Conservation (phyloP, 2,329 filamentous ascomycete species). For the Intubia oerlemansii region DNA sequence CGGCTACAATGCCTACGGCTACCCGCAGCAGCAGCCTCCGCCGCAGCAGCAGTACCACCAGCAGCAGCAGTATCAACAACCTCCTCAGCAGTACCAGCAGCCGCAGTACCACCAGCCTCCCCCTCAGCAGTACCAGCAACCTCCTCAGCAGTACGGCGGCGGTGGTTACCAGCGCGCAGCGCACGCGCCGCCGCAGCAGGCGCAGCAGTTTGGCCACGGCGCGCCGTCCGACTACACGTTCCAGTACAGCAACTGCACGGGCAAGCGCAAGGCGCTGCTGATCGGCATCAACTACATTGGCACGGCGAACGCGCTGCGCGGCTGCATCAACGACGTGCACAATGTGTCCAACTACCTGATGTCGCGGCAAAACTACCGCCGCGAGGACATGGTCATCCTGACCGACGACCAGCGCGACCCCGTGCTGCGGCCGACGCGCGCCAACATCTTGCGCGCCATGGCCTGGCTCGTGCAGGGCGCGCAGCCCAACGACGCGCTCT, state of each 20-base stretch:
- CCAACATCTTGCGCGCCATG: constrained; percentile 55
- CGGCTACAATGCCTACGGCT: no score
- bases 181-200: constrained; percentile 23
- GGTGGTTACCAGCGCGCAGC: constrained; percentile 7
- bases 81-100: constrained; percentile 1
- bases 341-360: constrained; percentile 55
- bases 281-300: constrained; percentile 71
- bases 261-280: constrained; percentile 49
- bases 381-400: constrained; percentile 61
- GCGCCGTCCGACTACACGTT: constrained; percentile 49
- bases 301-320: constrained; percentile 47
- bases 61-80: constrained; percentile 3
- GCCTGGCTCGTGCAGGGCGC: constrained; percentile 54
- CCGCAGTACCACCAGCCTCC: constrained; percentile 1
- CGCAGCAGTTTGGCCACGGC: constrained; percentile 43
- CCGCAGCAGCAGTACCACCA: constrained; percentile 7
- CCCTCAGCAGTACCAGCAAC: constrained; percentile 6
- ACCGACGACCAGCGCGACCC: constrained; percentile 55
- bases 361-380: constrained; percentile 45
- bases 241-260: constrained; percentile 57
- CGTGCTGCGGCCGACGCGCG: constrained; percentile 51
- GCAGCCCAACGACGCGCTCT: constrained; percentile 52
- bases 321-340: constrained; percentile 65
- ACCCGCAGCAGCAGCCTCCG: constrained; percentile 16
- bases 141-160: constrained; percentile 4